phyloP scores from a whole-genome alignment of 768 basidiomycete species.

The Mycena indigotica region DNA sequence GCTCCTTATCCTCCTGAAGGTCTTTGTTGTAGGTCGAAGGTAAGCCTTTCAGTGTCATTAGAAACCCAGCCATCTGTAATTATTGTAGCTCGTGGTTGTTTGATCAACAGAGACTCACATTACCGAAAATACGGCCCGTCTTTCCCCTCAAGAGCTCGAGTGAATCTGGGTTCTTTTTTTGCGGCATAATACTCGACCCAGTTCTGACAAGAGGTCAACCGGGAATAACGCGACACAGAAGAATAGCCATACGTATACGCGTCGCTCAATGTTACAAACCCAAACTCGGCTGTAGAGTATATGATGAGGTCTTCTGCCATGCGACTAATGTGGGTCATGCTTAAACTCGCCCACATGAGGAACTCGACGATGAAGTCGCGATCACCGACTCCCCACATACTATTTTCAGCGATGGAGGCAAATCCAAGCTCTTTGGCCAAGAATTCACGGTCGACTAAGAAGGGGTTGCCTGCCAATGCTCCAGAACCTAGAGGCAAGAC shows the following conservation, averaged over 20 bases:
- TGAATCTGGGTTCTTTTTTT: conserved; percentile 99
- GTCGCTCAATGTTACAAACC: conserved; percentile 93
- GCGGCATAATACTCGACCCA: conserved; percentile 99
- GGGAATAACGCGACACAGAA: neutral
- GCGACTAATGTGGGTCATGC: conserved; percentile 92
- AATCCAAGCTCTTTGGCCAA: conserved; percentile 91
- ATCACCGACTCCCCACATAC: conserved; percentile 94
- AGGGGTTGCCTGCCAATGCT: conserved; percentile 96
- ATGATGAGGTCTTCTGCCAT: conserved; percentile 96
- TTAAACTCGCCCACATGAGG: conserved; percentile 92
- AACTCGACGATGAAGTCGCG: conserved; percentile 98
- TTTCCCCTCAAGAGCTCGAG: conserved; percentile 95
- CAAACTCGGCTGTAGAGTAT: conserved; percentile 97
- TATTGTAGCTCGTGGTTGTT: neutral
- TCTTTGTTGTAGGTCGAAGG: conserved; percentile 99
- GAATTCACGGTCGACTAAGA: conserved; percentile 90
- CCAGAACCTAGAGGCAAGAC: conserved; percentile 93
- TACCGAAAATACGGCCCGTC: conserved; percentile 90
- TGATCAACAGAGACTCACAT: conserved; percentile 48
- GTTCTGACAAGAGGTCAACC: conserved; percentile 57
- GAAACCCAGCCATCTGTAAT: conserved; percentile 88
- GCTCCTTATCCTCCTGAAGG: conserved; percentile 98
- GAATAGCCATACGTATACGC: conserved; percentile 80
- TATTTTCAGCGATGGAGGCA: conserved; percentile 87
- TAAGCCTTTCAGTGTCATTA: conserved; percentile 96